Evolutionary conservation across 75 land plant genomes (phyloP).

Genomic region (Pinus tabuliformis): DNA sequence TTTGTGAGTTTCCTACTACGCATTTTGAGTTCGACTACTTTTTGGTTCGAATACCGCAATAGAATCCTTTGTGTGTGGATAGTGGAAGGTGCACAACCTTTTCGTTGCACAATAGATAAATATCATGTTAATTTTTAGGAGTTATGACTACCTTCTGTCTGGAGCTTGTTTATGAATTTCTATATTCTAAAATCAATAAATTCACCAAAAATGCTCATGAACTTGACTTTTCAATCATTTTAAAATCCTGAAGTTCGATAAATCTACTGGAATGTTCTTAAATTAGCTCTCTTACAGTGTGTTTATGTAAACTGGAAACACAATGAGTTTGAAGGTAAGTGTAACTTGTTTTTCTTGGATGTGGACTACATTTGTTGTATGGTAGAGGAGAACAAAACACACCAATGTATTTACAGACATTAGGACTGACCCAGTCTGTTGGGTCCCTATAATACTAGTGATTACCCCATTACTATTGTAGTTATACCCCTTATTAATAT

Average conservation of each 20-base stretch:
- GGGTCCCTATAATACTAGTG: too few relatives aligned
- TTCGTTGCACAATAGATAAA: not conserved
- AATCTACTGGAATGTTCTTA: too few relatives aligned
- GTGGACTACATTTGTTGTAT: constrained; percentile 37
- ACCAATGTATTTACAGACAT: constrained; percentile 51
- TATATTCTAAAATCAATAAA: not conserved
- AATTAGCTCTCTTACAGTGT: too few relatives aligned
- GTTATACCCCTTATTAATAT: too few relatives aligned
- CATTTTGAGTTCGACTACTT: not conserved
- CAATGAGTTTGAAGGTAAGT: too few relatives aligned
- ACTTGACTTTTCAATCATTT: not conserved
- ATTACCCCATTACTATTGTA: too few relatives aligned
- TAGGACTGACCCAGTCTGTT: constrained; percentile 54
- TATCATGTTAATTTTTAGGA: not conserved
- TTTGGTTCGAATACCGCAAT: not conserved
- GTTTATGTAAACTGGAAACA: too few relatives aligned
- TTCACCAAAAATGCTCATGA: not conserved
- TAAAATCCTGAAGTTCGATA: not conserved
- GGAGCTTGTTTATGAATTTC: not conserved
- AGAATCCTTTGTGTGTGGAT: not conserved
- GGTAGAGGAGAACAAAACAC: constrained; percentile 46
- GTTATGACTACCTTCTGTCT: not conserved
- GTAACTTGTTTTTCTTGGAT: too few relatives aligned
- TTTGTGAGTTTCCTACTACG: not conserved
- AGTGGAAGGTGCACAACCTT: too few relatives aligned